Evolutionary conservation across 2,329 filamentous ascomycete genomes (phyloP).

Genomic region (Arthroderma sp.): DNA sequence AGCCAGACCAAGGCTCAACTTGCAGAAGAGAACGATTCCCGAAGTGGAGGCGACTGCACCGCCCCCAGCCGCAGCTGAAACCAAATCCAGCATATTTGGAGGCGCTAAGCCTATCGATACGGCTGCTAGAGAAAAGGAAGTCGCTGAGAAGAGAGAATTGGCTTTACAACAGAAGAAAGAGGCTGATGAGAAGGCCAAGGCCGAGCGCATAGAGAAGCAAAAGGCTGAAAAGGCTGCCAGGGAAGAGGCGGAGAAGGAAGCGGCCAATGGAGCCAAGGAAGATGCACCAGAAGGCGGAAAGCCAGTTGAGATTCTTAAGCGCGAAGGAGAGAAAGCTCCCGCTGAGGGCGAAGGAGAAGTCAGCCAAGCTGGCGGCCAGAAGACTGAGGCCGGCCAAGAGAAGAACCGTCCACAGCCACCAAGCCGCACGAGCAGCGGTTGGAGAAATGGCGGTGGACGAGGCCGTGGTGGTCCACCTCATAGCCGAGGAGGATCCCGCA

Average conservation of each 20-base stretch:
- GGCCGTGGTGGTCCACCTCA: slow-evolving; percentile 9
- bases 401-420: slow-evolving; percentile 20
- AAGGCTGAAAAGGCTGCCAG: slow-evolving; percentile 53
- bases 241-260: slow-evolving; percentile 34
- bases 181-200: slow-evolving; percentile 72
- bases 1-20: slow-evolving; percentile 68
- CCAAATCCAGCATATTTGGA: slow-evolving; percentile 87
- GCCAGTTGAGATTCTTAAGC: slow-evolving; percentile 46
- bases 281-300: slow-evolving; percentile 34
- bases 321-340: slow-evolving; percentile 34
- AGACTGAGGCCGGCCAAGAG: slow-evolving; percentile 15
- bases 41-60: slow-evolving; percentile 52
- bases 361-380: slow-evolving; percentile 32
- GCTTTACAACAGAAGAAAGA: slow-evolving; percentile 72
- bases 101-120: slow-evolving; percentile 91
- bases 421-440: slow-evolving; percentile 31
- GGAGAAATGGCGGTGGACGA: slow-evolving; percentile 23
- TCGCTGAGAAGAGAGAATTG: slow-evolving; percentile 75
- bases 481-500: slow-evolving; percentile 6
- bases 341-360: slow-evolving; percentile 28
- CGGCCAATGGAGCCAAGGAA: slow-evolving; percentile 33
- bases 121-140: slow-evolving; percentile 71
- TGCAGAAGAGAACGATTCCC: slow-evolving; percentile 81
- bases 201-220: slow-evolving; percentile 53
- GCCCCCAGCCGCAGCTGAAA: slow-evolving; percentile 41